Percentiles rank a stretch among this genome's conserved stretches.
These are phyloP conservation scores for Coffea canephora DNA, from an alignment of 257 asterid species.

Conservation along the genomic window DNA sequence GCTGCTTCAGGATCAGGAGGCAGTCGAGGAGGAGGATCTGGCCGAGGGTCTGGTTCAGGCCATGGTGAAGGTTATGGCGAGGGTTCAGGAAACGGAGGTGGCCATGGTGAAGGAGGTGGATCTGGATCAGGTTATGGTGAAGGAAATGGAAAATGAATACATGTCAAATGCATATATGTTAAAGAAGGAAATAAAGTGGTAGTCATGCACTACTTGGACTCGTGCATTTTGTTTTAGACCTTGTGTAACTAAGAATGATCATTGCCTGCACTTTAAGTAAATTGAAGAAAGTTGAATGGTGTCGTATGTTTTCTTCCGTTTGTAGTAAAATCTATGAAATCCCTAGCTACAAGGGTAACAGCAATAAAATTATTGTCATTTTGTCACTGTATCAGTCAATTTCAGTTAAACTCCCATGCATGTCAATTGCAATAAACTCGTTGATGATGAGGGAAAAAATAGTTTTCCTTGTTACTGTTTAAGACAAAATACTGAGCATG, in stretches of 20 bases:
- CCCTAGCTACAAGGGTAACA: neutral
- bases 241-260: neutral
- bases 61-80: slow-evolving; percentile 34
- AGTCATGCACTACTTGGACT: slow-evolving; percentile 4
- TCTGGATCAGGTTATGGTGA: slow-evolving; percentile 50
- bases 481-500: neutral
- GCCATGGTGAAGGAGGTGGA: slow-evolving; percentile 55
- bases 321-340: neutral
- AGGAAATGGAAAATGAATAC: slow-evolving; percentile 44
- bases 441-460: too few relatives aligned
- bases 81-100: slow-evolving; percentile 36
- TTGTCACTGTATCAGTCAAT: neutral
- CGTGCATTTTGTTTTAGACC: neutral
- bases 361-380: neutral
- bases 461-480: too few relatives aligned
- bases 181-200: neutral
- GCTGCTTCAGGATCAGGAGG: slow-evolving; percentile 51
- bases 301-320: neutral
- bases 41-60: slow-evolving; percentile 28
- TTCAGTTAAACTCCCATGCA: neutral
- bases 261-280: neutral
- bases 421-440: neutral
- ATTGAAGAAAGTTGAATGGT: slow-evolving; percentile 7
- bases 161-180: neutral
- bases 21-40: slow-evolving; percentile 15